A percentile compares a stretch with the other conserved stretches of the same genome.
These are phyloP conservation scores for Glebionis coronaria DNA, from an alignment of 129 eudicot genomes.

Conservation along the genomic window DNA sequence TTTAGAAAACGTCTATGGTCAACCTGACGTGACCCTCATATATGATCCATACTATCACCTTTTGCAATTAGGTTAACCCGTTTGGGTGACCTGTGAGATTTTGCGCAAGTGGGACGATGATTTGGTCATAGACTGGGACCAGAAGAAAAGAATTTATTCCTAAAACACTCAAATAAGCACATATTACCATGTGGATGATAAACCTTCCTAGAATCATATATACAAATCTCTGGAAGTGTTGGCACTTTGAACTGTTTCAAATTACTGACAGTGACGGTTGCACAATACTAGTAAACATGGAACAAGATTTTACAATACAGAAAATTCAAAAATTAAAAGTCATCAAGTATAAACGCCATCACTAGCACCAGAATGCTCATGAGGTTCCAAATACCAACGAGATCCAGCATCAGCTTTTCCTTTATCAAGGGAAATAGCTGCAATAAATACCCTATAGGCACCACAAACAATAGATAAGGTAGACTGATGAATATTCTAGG, in stretches of 20 bases:
- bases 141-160: not conserved
- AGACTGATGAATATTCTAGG: slow-evolving; percentile 51
- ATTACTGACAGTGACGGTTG: not conserved
- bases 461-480: slow-evolving; percentile 74
- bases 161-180: not conserved
- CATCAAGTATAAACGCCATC: slow-evolving; percentile 33
- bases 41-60: too few species aligned
- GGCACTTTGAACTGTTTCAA: slow-evolving; percentile 1
- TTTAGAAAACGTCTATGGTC: too few species aligned
- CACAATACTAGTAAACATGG: not conserved
- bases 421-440: slow-evolving; percentile 68
- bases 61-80: too few species aligned
- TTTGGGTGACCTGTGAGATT: too few species aligned
- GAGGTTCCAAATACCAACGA: slow-evolving; percentile 41
- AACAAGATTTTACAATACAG: slow-evolving; percentile 1
- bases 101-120: too few species aligned
- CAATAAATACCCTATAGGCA: slow-evolving; percentile 75
- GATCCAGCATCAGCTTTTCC: slow-evolving; percentile 67
- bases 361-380: slow-evolving; percentile 18
- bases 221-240: slow-evolving; percentile 8
- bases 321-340: not conserved
- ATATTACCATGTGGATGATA: not conserved
- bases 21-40: too few species aligned
- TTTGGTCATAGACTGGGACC: too few species aligned
- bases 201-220: slow-evolving; percentile 2